Conservation (phyloP, 495 filamentous ascomycete species). For the Mytilinidion resinicola region DNA sequence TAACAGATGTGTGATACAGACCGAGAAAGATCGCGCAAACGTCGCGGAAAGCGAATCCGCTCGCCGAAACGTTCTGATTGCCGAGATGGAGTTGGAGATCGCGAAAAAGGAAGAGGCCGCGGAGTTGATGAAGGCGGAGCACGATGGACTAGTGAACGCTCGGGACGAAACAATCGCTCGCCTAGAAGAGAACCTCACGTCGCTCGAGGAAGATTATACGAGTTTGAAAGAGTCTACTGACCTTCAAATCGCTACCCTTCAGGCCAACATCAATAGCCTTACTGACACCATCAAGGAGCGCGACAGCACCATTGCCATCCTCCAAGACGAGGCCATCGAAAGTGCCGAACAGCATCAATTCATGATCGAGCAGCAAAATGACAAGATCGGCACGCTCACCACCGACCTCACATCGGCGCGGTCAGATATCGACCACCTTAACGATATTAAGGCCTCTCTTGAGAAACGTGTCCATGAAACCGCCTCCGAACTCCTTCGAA, state of each 20-base stretch:
- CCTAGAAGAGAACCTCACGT: constrained; percentile 7
- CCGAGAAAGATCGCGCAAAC: constrained; percentile 9
- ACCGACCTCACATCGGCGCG: not conserved
- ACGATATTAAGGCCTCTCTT: constrained; percentile 6
- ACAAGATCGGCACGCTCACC: constrained; percentile 7
- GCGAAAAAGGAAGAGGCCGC: constrained; percentile 2
- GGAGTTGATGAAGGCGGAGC: not conserved
- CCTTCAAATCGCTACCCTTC: constrained; percentile 8
- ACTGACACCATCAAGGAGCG: constrained; percentile 18
- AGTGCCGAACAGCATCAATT: constrained; percentile 9
- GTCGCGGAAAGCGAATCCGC: constrained; percentile 7
- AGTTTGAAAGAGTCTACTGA: constrained; percentile 7
- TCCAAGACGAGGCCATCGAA: constrained; percentile 17
- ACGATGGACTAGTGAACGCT: not conserved
- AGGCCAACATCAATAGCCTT: constrained; percentile 11
- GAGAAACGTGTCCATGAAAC: constrained; percentile 13
- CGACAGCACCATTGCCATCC: constrained; percentile 12
- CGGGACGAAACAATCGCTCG: constrained; percentile 5
- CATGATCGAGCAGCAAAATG: constrained; percentile 17
- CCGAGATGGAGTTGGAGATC: constrained; percentile 8
- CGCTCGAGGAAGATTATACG: constrained; percentile 1
- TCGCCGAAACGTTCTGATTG: not conserved
- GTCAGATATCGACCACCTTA: constrained; percentile 2
- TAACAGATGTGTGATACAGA: not conserved
- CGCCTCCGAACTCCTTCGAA: constrained; percentile 16